A percentile compares a stretch with the other conserved stretches of the same genome.
These are phyloP conservation scores for Hyphopichia homilentoma DNA, from an alignment of 805 yeast species.

Conservation along the genomic window DNA sequence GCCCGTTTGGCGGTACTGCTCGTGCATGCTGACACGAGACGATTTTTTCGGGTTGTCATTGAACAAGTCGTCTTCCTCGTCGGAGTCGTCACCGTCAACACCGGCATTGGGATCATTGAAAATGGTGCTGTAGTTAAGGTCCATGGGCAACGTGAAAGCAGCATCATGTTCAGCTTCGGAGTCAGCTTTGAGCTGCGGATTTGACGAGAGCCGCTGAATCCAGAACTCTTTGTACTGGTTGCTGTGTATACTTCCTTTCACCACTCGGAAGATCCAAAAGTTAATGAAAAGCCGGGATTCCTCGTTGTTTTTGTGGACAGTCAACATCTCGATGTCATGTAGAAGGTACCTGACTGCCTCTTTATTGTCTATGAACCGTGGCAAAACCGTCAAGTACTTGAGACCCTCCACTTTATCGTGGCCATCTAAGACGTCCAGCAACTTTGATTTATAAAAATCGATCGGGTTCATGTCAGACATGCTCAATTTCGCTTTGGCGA, in stretches of 20 bases:
- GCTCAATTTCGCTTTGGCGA: too few relatives aligned
- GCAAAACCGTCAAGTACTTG: too few relatives aligned
- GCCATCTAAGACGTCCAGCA: background rate
- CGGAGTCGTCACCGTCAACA: too few relatives aligned
- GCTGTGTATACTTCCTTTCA: conserved; percentile 13
- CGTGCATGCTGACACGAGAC: too few relatives aligned
- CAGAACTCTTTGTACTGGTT: conserved; percentile 19
- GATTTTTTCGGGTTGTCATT: conserved; percentile 6
- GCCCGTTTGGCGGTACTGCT: too few relatives aligned
- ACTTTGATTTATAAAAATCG: background rate
- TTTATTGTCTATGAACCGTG: conserved; percentile 4
- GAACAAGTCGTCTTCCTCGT: conserved; percentile 9
- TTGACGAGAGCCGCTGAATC: conserved; percentile 7
- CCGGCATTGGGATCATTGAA: conserved; percentile 13
- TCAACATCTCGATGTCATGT: conserved; percentile 11
- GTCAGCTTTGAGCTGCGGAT: background rate
- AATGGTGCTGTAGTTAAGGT: conserved; percentile 25
- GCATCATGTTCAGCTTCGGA: conserved; percentile 1
- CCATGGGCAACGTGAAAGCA: conserved; percentile 15
- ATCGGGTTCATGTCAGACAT: too few relatives aligned
- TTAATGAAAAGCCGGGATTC: conserved; percentile 21
- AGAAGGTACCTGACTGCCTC: conserved; percentile 8
- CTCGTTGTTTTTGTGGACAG: conserved; percentile 19
- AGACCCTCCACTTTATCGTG: too few relatives aligned
- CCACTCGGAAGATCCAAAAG: conserved; percentile 15